These are phyloP conservation scores for Chytriomyces sp. DNA, from an alignment of 192 early-diverging fungal genomes.

Conservation along the genomic window DNA sequence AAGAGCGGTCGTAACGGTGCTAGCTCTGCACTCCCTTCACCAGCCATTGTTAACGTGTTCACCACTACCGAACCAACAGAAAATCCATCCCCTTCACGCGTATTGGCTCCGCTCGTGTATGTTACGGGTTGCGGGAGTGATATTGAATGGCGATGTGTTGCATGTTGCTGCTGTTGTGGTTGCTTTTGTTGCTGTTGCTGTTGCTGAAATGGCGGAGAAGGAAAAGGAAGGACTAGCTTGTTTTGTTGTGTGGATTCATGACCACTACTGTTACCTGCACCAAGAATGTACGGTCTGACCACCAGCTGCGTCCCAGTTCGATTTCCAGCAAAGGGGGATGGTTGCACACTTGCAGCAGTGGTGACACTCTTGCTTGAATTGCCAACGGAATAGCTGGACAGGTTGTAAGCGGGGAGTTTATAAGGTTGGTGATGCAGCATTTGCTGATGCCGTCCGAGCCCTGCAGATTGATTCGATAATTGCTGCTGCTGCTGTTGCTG, in stretches of 20 bases:
- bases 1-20: neutral
- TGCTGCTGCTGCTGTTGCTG: slow-evolving; percentile 25
- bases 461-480: neutral
- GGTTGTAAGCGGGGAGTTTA: neutral
- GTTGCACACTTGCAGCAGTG: neutral
- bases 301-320: neutral
- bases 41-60: neutral
- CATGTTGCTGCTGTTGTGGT: no score
- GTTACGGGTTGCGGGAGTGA: no score
- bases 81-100: neutral
- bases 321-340: neutral
- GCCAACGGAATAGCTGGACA: neutral
- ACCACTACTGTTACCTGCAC: neutral
- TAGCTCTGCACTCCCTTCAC: neutral
- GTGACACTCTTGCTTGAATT: neutral
- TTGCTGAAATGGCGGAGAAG: no score
- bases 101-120: no score
- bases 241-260: neutral
- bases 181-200: no score
- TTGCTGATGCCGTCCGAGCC: neutral
- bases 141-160: no score
- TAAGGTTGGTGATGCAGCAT: neutral
- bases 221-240: no score
- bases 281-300: neutral
- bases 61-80: neutral